Percentiles rank a stretch among this genome's conserved stretches.
Evolutionary conservation across 116 monocot genomes (phyloP).

Genomic region (Dioscorea cayenensis): DNA sequence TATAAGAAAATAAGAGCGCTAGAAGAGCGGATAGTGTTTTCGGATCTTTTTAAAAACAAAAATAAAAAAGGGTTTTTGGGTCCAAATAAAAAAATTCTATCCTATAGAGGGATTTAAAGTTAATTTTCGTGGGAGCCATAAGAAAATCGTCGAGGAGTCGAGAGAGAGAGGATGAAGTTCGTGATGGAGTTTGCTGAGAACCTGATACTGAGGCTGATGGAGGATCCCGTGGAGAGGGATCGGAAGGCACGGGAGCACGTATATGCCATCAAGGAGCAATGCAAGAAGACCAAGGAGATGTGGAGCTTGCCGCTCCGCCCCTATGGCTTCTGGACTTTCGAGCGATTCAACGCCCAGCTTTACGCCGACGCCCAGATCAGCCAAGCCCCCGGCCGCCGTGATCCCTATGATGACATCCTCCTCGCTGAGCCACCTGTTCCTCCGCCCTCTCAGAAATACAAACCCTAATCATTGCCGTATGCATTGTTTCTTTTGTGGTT

Average conservation of each 20-base stretch:
- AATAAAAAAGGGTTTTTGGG: no score
- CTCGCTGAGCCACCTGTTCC: constrained; percentile 14
- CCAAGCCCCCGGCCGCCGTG: constrained; percentile 63
- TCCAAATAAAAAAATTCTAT: no score
- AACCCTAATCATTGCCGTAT: not conserved
- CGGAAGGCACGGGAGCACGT: constrained; percentile 37
- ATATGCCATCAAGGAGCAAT: constrained; percentile 42
- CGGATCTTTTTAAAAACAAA: no score
- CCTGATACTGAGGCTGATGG: constrained; percentile 55
- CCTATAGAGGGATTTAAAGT: no score
- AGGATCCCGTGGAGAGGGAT: constrained; percentile 51
- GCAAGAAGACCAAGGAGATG: constrained; percentile 54
- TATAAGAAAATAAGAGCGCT: no score
- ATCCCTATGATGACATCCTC: constrained; percentile 65
- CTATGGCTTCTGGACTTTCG: constrained; percentile 85
- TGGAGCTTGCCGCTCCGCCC: constrained; percentile 69
- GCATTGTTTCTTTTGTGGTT: not conserved
- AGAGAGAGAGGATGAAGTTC: constrained; percentile 28
- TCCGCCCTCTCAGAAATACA: not conserved
- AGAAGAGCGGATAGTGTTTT: no score
- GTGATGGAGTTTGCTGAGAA: constrained; percentile 79
- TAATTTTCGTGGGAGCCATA: no score
- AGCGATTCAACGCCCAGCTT: constrained; percentile 67
- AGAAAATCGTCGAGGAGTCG: no score
- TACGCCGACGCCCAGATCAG: constrained; percentile 55